Evolutionary conservation across 2,329 filamentous ascomycete species (phyloP).

Genomic region (Cladosporium sp.): DNA sequence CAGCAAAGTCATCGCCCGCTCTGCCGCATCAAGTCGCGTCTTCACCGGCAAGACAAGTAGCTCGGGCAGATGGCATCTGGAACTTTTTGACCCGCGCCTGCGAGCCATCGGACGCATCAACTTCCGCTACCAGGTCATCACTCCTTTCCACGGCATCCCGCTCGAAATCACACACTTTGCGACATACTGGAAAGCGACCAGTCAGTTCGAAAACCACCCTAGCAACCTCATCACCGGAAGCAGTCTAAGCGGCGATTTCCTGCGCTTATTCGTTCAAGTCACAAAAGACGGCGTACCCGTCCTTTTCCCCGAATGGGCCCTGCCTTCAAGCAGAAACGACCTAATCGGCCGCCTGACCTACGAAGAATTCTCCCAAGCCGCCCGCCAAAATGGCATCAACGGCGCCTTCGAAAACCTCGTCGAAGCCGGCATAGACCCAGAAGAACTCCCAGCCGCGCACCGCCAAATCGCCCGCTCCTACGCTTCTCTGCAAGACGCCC

Average conservation of each 20-base stretch:
- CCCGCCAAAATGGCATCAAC: conserved; percentile 24
- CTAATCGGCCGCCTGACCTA: conserved; percentile 75
- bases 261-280: conserved; percentile 84
- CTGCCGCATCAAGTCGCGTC: conserved; percentile 80
- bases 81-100: conserved; percentile 86
- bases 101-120: conserved; percentile 89
- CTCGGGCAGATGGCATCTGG: conserved; percentile 75
- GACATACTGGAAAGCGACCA: conserved; percentile 98
- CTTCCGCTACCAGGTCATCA: conserved; percentile 94
- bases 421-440: conserved; percentile 24
- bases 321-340: conserved; percentile 52
- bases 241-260: conserved; percentile 91
- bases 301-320: conserved; percentile 79
- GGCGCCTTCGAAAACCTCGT: conserved; percentile 25
- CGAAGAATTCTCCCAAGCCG: conserved; percentile 59
- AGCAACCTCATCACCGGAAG: conserved; percentile 90
- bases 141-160: conserved; percentile 86
- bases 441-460: conserved; percentile 61
- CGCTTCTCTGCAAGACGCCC: conserved; percentile 70
- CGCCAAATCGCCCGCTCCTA: conserved; percentile 67
- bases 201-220: conserved; percentile 79
- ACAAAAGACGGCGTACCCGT: conserved; percentile 84
- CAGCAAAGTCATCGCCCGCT: conserved; percentile 94
- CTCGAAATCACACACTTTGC: conserved; percentile 97
- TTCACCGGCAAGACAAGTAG: conserved; percentile 73